Evolutionary conservation across 2,329 filamentous ascomycete genomes (phyloP), one percentile per base, ranked within the genome.

Genomic region (Colletotrichum magnum): DNA sequence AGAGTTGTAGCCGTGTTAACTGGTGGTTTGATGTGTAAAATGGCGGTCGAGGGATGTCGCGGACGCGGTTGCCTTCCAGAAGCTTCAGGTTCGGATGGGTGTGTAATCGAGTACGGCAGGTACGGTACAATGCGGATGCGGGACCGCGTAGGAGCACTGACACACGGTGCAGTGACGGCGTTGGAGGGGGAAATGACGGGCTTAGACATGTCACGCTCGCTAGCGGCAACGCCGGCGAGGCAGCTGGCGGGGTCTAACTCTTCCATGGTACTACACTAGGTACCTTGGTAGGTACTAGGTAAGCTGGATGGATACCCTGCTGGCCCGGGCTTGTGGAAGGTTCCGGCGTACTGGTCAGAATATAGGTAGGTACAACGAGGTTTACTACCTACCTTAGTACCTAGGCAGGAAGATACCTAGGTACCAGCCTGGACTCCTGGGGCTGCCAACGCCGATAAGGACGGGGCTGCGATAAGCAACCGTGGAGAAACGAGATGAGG

Each of bases 71-170:
- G 57, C 26, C 53, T 68, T 70, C 58, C 64, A 70, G 68, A 70
- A 70, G 68, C 58, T 70, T 70, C 68, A 70, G 61, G 58, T 70
- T 70, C 68, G 57, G 67, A 69, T 53, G 67, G 67, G 54, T 28
- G 56, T 69, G 67, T 69, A 69, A 66, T 69, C 67, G 62, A 69
- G 24, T 7, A 4, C 32, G 47, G 47, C 7, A 26, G 41, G 50
- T 32, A 48, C 47, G 39, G 52, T 6, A 36, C 32, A 36, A 36
- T 10, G 6, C 32, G 32, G 32, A 36, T 36, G 52, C 51, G 60
- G 47, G 56, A 57, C 39, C 18, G 52, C 26, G 43, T 50, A 26
- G 32, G 50, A 21, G 50, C 41, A 58, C 56, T 47, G 28, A 56
- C 54, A 18, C 18, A 18, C 18, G 18, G 18, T 18, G 18, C 18